Evolutionary conservation across 345 rosid genomes (phyloP).

Genomic region (Boechera retrofracta): DNA sequence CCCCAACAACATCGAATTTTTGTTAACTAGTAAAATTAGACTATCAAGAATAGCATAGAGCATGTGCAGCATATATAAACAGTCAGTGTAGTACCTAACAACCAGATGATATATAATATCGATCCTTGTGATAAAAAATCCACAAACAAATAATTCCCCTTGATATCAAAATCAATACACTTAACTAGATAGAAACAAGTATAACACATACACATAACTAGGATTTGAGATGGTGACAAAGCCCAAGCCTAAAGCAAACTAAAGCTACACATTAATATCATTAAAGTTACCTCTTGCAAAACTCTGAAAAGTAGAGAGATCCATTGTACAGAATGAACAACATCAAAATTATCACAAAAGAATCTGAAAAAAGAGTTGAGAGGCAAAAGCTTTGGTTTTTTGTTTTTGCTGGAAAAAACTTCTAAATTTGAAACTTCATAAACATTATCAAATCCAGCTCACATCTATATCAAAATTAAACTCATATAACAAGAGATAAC

Average conservation of each 20-base stretch:
- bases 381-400: slow-evolving; percentile 8
- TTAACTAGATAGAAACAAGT: background rate
- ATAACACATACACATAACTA: background rate
- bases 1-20: background rate
- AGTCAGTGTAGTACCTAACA: background rate
- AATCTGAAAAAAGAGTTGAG: slow-evolving; percentile 59
- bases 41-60: background rate
- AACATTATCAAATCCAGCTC: background rate
- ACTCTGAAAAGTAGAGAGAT: slow-evolving; percentile 56
- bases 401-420: background rate
- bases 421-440: background rate
- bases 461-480: background rate
- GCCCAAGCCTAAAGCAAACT: background rate
- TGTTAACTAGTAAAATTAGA: too few relatives aligned
- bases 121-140: background rate
- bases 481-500: background rate
- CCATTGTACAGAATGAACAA: slow-evolving; percentile 77
- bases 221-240: background rate
- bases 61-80: background rate
- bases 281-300: slow-evolving; percentile 59
- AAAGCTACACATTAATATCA: background rate
- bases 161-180: background rate
- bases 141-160: background rate
- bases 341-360: slow-evolving; percentile 75
- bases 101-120: background rate